Evolutionary conservation across 83 land plant species (phyloP).

Genomic region (Picea mariana): DNA sequence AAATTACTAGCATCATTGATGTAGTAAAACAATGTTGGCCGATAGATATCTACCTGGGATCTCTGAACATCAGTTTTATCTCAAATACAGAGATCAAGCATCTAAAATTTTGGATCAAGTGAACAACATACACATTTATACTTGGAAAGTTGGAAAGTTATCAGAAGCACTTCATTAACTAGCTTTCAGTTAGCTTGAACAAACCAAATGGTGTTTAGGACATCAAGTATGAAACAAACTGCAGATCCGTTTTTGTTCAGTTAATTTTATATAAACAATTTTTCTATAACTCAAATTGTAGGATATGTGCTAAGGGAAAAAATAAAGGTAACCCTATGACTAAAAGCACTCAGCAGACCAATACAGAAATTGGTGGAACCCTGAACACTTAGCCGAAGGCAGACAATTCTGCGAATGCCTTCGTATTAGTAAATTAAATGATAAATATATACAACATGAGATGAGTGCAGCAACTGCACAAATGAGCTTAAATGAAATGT

Average conservation of each 20-base stretch:
- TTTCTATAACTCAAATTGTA: background rate
- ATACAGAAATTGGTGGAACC: too few species aligned
- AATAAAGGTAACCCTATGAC: background rate
- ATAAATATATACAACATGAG: too few species aligned
- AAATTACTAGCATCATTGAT: background rate
- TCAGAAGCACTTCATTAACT: background rate
- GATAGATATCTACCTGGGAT: background rate
- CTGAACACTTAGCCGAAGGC: too few species aligned
- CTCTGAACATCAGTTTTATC: background rate
- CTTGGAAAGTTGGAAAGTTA: background rate
- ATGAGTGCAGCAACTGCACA: too few species aligned
- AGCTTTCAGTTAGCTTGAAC: background rate
- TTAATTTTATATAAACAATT: background rate
- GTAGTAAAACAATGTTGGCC: background rate
- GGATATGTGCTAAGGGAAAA: background rate
- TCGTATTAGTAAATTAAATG: too few species aligned
- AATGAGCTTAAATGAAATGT: background rate
- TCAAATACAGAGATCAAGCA: background rate
- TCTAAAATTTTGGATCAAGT: background rate
- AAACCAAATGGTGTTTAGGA: background rate
- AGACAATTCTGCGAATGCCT: too few species aligned
- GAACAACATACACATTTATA: background rate
- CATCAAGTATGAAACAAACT: background rate
- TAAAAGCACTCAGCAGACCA: conserved; percentile 1
- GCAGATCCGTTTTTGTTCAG: background rate